phyloP scores from a whole-genome alignment of 2,329 filamentous ascomycete species.

The Aspergillus oerlinghausenensis region DNA sequence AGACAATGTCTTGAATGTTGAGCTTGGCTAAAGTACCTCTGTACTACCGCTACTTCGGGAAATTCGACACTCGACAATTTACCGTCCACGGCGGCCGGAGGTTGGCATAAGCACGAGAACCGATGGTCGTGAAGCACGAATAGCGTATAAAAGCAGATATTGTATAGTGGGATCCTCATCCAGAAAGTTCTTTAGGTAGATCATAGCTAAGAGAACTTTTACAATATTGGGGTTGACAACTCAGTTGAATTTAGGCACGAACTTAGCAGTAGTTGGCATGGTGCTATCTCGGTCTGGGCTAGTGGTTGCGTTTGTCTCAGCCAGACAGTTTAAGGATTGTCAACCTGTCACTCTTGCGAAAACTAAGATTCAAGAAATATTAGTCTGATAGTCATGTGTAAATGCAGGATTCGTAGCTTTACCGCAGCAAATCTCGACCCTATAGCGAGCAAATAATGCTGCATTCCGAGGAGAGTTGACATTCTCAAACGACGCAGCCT shows the following conservation, averaged over 20 bases:
- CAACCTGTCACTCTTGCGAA: not conserved
- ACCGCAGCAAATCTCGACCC: not conserved
- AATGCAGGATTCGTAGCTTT: not conserved
- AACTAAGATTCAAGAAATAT: not conserved
- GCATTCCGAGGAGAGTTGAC: not conserved
- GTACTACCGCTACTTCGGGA: not conserved
- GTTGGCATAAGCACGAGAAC: not conserved
- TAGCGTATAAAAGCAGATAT: not conserved
- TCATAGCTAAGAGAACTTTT: not conserved
- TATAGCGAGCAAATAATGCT: not conserved
- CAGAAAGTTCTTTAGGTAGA: not conserved
- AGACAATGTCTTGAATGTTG: not conserved
- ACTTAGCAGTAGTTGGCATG: not conserved
- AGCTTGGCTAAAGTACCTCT: not conserved
- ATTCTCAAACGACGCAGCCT: not conserved
- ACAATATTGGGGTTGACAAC: not conserved
- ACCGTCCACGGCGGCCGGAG: not conserved
- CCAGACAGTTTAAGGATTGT: not conserved
- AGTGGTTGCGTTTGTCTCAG: not conserved
- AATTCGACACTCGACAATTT: not conserved
- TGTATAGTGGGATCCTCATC: not conserved
- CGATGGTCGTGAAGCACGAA: not conserved
- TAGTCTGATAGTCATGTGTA: not conserved
- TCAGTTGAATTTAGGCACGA: not conserved
- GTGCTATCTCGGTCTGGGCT: no score